A percentile compares a stretch with the other conserved stretches of the same genome.
Conservation (phyloP, 2,329 filamentous ascomycete genomes). For the Neofusicoccum laricinum region DNA sequence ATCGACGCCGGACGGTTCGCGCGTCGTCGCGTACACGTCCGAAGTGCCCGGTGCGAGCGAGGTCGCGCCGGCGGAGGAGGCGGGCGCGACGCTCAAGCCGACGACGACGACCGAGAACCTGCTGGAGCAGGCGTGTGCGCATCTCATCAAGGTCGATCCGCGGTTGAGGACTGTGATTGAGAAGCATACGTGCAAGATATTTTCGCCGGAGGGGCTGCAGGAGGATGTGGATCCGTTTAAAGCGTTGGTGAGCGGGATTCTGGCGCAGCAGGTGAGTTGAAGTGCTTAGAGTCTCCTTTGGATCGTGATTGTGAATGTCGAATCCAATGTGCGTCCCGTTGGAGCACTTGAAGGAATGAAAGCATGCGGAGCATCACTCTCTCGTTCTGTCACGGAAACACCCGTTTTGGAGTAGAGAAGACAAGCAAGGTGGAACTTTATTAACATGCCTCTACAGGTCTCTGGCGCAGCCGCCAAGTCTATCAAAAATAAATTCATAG, state of each 20-base stretch:
- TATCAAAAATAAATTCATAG: slow-evolving; percentile 82
- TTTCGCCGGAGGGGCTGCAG: slow-evolving; percentile 76
- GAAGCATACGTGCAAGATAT: slow-evolving; percentile 72
- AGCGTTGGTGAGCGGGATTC: slow-evolving; percentile 79
- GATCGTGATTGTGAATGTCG: too few species aligned
- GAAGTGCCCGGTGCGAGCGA: not conserved
- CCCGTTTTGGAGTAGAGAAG: too few species aligned
- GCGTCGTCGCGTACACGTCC: slow-evolving; percentile 50
- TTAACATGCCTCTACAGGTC: slow-evolving; percentile 46
- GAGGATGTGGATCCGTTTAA: slow-evolving; percentile 88
- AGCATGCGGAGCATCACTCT: too few species aligned
- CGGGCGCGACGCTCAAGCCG: slow-evolving; percentile 29
- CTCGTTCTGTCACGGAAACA: too few species aligned
- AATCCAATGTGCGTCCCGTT: too few species aligned
- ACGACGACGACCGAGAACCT: slow-evolving; percentile 67
- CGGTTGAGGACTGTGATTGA: slow-evolving; percentile 71
- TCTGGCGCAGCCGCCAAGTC: slow-evolving; percentile 86
- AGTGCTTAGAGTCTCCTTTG: too few species aligned
- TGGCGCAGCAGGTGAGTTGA: slow-evolving; percentile 72
- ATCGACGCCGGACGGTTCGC: slow-evolving; percentile 68
- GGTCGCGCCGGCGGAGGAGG: slow-evolving; percentile 19
- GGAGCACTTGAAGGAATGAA: too few species aligned
- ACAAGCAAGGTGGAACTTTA: too few species aligned
- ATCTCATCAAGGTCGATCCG: slow-evolving; percentile 71
- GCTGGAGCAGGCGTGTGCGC: slow-evolving; percentile 70